Conservation (phyloP, 129 eudicot genomes). For the Rutidosis leptorrhynchoides region DNA sequence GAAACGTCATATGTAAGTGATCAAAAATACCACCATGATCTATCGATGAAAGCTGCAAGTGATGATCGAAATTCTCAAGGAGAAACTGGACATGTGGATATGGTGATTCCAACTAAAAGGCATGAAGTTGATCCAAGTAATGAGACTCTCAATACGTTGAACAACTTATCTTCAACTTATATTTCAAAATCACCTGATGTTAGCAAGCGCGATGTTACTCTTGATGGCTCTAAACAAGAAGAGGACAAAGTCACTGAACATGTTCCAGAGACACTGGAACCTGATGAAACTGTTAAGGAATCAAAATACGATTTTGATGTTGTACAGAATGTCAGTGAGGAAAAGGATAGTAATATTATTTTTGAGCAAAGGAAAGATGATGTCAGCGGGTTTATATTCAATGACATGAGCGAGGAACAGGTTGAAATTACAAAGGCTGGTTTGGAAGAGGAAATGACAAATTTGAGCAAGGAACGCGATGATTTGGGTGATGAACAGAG, state of each 20-base stretch:
- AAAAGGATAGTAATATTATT: slow-evolving; percentile 18
- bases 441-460: slow-evolving; percentile 65
- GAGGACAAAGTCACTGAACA: slow-evolving; percentile 27
- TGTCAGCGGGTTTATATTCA: slow-evolving; percentile 20
- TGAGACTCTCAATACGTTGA: slow-evolving; percentile 17
- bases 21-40: slow-evolving; percentile 22
- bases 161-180: slow-evolving; percentile 13
- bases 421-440: slow-evolving; percentile 41
- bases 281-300: slow-evolving; percentile 29
- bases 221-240: slow-evolving; percentile 30
- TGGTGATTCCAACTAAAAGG: slow-evolving; percentile 22
- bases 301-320: slow-evolving; percentile 15
- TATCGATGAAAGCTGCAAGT: slow-evolving; percentile 28
- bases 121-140: slow-evolving; percentile 21
- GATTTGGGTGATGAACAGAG: slow-evolving; percentile 71
- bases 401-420: slow-evolving; percentile 33
- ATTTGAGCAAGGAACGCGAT: slow-evolving; percentile 49
- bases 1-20: slow-evolving; percentile 23
- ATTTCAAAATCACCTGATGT: slow-evolving; percentile 25
- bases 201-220: slow-evolving; percentile 16
- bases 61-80: slow-evolving; percentile 29
- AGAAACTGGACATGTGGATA: slow-evolving; percentile 31
- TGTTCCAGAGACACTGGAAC: slow-evolving; percentile 10
- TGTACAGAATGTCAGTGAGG: slow-evolving; percentile 30
- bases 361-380: slow-evolving; percentile 26